phyloP scores from a whole-genome alignment of 371 early-diverging fungal genomes.

The Blakeslea trispora region DNA sequence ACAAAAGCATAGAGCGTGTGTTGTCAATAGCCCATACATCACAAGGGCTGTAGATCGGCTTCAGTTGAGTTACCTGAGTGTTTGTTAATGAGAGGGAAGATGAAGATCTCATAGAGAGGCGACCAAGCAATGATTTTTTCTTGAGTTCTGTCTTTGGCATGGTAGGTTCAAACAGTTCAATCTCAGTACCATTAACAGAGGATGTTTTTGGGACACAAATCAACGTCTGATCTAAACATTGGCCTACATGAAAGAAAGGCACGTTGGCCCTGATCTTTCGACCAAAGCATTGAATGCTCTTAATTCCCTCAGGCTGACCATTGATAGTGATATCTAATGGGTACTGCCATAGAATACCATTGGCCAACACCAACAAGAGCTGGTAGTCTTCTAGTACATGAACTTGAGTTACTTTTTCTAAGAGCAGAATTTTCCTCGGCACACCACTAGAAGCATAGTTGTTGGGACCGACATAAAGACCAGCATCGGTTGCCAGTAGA shows the following conservation, averaged over 20 bases:
- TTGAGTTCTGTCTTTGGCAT: conserved; percentile 25
- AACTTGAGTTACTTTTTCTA: conserved; percentile 37
- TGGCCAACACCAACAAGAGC: conserved; percentile 38
- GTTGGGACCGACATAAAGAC: conserved; percentile 38
- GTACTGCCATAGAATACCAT: conserved; percentile 42
- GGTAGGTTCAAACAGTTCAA: conserved; percentile 34
- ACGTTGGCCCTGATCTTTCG: conserved; percentile 32
- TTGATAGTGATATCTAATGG: conserved; percentile 37
- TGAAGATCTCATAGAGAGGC: conserved; percentile 5
- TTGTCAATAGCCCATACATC: conserved; percentile 49
- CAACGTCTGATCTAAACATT: conserved; percentile 28
- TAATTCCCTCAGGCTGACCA: conserved; percentile 26
- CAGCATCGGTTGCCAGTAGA: conserved; percentile 42
- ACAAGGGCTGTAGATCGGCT: conserved; percentile 31
- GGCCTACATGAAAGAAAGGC: conserved; percentile 42
- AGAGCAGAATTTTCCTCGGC: conserved; percentile 34
- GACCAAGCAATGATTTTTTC: conserved; percentile 16
- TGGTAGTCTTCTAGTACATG: conserved; percentile 46
- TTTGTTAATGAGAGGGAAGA: conserved; percentile 13
- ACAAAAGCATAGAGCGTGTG: conserved; percentile 30
- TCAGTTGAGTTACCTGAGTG: conserved; percentile 20
- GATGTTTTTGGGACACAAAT: conserved; percentile 38
- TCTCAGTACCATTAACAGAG: conserved; percentile 24
- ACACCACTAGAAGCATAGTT: conserved; percentile 16
- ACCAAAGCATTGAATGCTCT: conserved; percentile 22